Evolutionary conservation across 2,329 filamentous ascomycete species (phyloP).

Genomic region (Diaporthe caulivora): DNA sequence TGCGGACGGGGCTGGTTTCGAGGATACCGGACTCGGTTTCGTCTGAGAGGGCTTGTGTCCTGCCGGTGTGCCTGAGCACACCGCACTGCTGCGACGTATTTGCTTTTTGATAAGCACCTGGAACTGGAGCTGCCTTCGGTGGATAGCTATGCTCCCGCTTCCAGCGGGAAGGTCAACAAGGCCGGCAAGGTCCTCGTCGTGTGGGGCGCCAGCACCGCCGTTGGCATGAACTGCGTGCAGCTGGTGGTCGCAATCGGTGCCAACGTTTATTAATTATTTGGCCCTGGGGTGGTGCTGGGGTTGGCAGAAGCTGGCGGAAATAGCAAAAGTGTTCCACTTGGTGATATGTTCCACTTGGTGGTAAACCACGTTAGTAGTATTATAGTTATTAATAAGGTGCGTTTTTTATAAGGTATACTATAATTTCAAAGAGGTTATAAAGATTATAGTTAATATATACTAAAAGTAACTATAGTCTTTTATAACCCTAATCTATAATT

Average conservation of each 20-base stretch:
- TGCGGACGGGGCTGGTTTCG: conserved; percentile 14
- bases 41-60: conserved; percentile 44
- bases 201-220: conserved; percentile 59
- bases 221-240: conserved; percentile 61
- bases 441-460: too few species aligned
- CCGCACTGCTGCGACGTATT: conserved; percentile 46
- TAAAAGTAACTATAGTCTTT: too few species aligned
- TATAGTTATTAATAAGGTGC: too few species aligned
- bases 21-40: conserved; percentile 44
- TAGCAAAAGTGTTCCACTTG: too few species aligned
- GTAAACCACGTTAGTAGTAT: too few species aligned
- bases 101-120: conserved; percentile 44
- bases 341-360: too few species aligned
- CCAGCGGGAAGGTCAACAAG: background rate
- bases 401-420: too few species aligned
- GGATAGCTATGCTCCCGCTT: background rate
- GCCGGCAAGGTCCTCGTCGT: conserved; percentile 44
- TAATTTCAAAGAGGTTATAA: too few species aligned
- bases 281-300: too few species aligned
- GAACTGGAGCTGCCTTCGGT: conserved; percentile 38
- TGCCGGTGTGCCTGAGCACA: conserved; percentile 46
- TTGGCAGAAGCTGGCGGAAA: too few species aligned
- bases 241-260: conserved; percentile 56
- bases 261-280: too few species aligned
- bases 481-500: too few species aligned